phyloP scores from a whole-genome alignment of 192 early-diverging fungal genomes.

The Linnemannia schmuckeri region DNA sequence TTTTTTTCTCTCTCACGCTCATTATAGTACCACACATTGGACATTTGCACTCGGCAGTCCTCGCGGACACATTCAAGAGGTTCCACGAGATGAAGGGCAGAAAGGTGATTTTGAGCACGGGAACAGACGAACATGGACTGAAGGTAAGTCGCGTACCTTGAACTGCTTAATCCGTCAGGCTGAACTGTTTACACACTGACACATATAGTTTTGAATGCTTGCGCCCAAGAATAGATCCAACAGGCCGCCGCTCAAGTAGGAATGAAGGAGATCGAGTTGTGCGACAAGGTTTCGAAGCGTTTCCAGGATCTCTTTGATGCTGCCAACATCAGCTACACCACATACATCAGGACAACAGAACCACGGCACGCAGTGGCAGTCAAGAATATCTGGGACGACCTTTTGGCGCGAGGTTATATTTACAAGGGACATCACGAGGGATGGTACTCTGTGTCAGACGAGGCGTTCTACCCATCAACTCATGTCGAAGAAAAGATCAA shows the following conservation, averaged over 20 bases:
- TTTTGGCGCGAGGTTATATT: slow-evolving; percentile 81
- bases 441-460: slow-evolving; percentile 97
- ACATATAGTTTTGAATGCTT: neutral
- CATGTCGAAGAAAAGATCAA: slow-evolving; percentile 78
- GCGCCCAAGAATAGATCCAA: slow-evolving; percentile 75
- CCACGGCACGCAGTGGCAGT: slow-evolving; percentile 79
- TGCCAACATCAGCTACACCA: slow-evolving; percentile 82
- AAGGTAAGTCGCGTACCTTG: slow-evolving; percentile 70
- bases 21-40: slow-evolving; percentile 90
- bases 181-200: neutral
- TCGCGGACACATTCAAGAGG: slow-evolving; percentile 85
- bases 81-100: slow-evolving; percentile 81
- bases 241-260: slow-evolving; percentile 81
- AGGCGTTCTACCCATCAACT: slow-evolving; percentile 85
- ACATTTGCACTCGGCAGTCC: slow-evolving; percentile 90
- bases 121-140: slow-evolving; percentile 97
- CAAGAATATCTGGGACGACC: slow-evolving; percentile 76
- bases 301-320: slow-evolving; percentile 79
- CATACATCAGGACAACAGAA: slow-evolving; percentile 92
- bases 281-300: slow-evolving; percentile 76
- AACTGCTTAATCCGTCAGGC: neutral
- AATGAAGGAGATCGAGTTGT: slow-evolving; percentile 78
- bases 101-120: slow-evolving; percentile 70
- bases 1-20: neutral
- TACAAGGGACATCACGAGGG: slow-evolving; percentile 94